Evolutionary conservation across 2,329 filamentous ascomycete species (phyloP).

Genomic region (Penicillium capsulatum): DNA sequence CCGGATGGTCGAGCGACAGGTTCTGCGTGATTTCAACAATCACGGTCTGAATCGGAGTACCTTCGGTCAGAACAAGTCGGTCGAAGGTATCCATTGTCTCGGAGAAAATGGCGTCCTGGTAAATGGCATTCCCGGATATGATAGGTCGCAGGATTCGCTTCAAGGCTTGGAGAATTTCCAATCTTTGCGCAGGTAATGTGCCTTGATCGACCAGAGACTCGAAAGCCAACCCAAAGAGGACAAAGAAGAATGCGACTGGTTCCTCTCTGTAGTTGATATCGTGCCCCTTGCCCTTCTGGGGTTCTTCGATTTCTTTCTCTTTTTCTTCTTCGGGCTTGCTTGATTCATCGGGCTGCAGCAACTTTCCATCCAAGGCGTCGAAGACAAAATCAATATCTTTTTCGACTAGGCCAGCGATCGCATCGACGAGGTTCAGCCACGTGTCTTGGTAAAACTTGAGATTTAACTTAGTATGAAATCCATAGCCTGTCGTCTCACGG

Average conservation of each 20-base stretch:
- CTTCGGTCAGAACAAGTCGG: slow-evolving; percentile 85
- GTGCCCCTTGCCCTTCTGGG: slow-evolving; percentile 54
- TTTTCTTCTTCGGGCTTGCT: slow-evolving; percentile 1
- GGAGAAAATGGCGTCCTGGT: slow-evolving; percentile 90
- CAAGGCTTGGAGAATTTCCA: slow-evolving; percentile 84
- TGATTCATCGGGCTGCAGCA: slow-evolving; percentile 34
- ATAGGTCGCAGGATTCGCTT: slow-evolving; percentile 94
- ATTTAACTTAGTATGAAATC: background rate
- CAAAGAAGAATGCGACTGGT: slow-evolving; percentile 97
- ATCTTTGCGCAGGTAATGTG: slow-evolving; percentile 68
- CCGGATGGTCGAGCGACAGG: slow-evolving; percentile 85
- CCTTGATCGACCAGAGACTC: slow-evolving; percentile 86
- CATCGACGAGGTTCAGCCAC: slow-evolving; percentile 94
- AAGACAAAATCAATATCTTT: slow-evolving; percentile 98
- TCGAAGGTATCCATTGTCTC: slow-evolving; percentile 97
- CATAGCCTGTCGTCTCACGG: background rate
- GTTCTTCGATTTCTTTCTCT: slow-evolving; percentile 21
- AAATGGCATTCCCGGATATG: slow-evolving; percentile 93
- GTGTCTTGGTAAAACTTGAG: slow-evolving; percentile 85
- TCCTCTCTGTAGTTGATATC: slow-evolving; percentile 98
- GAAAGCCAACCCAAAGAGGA: slow-evolving; percentile 92
- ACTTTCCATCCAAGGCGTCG: slow-evolving; percentile 86
- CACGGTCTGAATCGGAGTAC: slow-evolving; percentile 78
- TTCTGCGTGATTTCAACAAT: slow-evolving; percentile 93
- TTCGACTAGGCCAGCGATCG: slow-evolving; percentile 93